Base-by-base conservation (phyloP, 106 monocot genomes). In the Acorus gramineus region DNA sequence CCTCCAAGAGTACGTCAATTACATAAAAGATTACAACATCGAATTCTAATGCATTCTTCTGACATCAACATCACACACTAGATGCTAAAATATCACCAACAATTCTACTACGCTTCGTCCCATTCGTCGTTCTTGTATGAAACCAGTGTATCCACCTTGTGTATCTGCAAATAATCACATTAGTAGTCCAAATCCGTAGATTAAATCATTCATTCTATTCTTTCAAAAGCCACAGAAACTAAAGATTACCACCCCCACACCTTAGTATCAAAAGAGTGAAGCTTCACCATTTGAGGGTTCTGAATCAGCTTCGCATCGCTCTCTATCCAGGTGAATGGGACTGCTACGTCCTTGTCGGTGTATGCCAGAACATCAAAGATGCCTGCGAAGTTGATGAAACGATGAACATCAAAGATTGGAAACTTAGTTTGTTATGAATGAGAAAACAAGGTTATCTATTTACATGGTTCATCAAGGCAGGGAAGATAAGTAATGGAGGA, bases 231-330 rank as follows among this genome's bases (percentile, higher is more conserved):
- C 28, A 28, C 28, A 60, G 7, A 3, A 43, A 44, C 28, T 60
- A 11, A 46, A 48, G 48, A 11, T 46, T 11, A 4, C 42, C 4
- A 9, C 47, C 12, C 46, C 51, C n/a, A n/a, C n/a, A 89, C 90
- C 90, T 91, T 98, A 55, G 96, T 91, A 64, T 98, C 96, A 59
- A 98, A 91, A 13, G 96, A 88, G 66, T 91, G 91, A 52, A 98
- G 69, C 62, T 88, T 91, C 56, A 98, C 96, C 91, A 98, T 98
- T 64, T 98, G 96, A 4, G 96, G 91, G 49, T 98, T 85, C 71
- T 81, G 46, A 46, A 98, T 98, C 74, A 98, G 77, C 63, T 88
- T 96, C 43, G 95, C 87, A 70, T 98, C 96, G 44, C 91, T 98
- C 44, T 98, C 96, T 6, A 84, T 84, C 96, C 96, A 98, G 61